These are phyloP conservation scores for Aspergillus flavus DNA, from an alignment of 2,329 filamentous ascomycete genomes.

Conservation along the genomic window DNA sequence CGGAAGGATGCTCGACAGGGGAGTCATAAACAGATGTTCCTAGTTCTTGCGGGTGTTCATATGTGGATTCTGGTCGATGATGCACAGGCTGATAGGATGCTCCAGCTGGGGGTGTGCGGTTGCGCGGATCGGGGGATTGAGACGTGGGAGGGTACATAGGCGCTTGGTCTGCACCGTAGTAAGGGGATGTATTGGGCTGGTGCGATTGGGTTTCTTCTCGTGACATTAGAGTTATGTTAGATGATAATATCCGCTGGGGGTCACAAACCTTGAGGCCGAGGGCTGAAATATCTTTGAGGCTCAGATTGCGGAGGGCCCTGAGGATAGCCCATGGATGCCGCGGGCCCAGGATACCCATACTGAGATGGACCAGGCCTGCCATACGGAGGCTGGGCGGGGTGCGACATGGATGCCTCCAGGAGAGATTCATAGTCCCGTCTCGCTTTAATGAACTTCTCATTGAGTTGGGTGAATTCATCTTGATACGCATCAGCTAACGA, in stretches of 20 bases:
- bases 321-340: constrained; percentile 36
- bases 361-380: constrained; percentile 57
- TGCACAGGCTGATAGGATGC: constrained; percentile 45
- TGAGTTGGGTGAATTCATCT: constrained; percentile 98
- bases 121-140: constrained; percentile 46
- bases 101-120: constrained; percentile 36
- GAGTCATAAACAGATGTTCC: constrained; percentile 78
- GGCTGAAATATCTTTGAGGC: constrained; percentile 69
- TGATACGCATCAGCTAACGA: constrained; percentile 18
- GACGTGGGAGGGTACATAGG: constrained; percentile 44
- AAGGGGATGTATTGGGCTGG: constrained; percentile 57
- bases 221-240: constrained; percentile 23
- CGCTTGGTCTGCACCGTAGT: constrained; percentile 64
- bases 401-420: constrained; percentile 95
- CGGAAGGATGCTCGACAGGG: constrained; percentile 55
- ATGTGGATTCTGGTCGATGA: constrained; percentile 67
- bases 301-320: constrained; percentile 55
- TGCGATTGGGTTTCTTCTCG: constrained; percentile 35
- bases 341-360: constrained; percentile 36
- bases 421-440: constrained; percentile 93
- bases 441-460: constrained; percentile 99
- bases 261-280: constrained; percentile 46
- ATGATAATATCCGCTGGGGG: background rate
- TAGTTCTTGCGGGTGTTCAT: constrained; percentile 74
- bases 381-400: constrained; percentile 79